Conservation (phyloP, 306 rosid species). For the Fragaria iinumae region DNA sequence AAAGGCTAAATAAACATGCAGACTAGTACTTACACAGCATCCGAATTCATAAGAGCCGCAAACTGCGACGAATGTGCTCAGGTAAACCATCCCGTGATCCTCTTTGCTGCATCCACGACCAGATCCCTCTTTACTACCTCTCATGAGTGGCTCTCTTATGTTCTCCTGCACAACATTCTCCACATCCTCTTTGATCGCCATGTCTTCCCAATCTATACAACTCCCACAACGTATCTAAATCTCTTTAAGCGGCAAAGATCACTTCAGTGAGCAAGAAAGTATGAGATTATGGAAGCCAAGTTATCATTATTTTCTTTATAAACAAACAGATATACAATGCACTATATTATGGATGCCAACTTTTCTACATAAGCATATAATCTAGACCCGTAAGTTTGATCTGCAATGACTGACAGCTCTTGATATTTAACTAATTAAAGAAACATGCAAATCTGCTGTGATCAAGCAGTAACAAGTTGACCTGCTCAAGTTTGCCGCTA, state of each 20-base stretch:
- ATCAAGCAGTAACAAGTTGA: neutral
- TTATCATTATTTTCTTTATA: neutral
- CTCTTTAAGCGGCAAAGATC: constrained; percentile 9
- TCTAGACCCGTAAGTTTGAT: neutral
- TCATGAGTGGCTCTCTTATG: constrained; percentile 44
- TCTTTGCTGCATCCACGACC: constrained; percentile 28
- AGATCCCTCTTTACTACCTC: constrained; percentile 24
- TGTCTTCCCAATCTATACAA: constrained; percentile 23
- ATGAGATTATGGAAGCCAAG: constrained; percentile 10
- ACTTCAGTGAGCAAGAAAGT: constrained; percentile 15
- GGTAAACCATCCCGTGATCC: constrained; percentile 86
- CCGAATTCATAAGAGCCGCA: constrained; percentile 91
- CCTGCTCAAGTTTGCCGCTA: constrained; percentile 11
- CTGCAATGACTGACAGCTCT: neutral
- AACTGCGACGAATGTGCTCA: constrained; percentile 70
- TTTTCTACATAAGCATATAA: neutral
- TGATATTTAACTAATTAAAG: neutral
- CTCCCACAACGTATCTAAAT: neutral
- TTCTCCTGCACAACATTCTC: constrained; percentile 46
- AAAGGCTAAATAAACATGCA: neutral
- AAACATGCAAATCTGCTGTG: neutral
- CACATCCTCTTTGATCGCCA: constrained; percentile 55
- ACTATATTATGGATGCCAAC: neutral
- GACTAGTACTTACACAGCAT: constrained; percentile 54
- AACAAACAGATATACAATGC: neutral